Evolutionary conservation across 176 grass and related monocot genomes (phyloP), one percentile per base, ranked within the genome.

Genomic region (Triticum turgidum): DNA sequence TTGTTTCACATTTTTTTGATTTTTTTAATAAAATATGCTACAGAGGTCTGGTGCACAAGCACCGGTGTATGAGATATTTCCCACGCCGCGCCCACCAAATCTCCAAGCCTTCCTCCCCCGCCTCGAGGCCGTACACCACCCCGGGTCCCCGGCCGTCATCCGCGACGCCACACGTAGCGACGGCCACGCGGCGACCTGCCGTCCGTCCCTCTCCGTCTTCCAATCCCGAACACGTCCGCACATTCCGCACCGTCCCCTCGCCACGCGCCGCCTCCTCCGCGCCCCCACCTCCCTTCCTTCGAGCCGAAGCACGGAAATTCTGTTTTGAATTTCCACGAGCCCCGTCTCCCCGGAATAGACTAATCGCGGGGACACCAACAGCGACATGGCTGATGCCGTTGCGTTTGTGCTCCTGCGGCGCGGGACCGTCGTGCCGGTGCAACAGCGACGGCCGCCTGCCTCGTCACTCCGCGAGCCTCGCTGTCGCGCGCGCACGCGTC

Each of bases 181-280:
- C 14, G 39, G 7, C 11, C 65, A 34, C 12, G 11, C 63, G 27
- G 63, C 52, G 52, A 0, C 52, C 0, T 7, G 49, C 14, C 51
- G 1, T 54, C 51, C 62, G 29, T 18, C 29, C 15, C 7, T 9
- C 17, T 18, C 30, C 65, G 29, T 67, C 5, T 7, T 9, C 32
- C 20, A 35, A 35, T 4, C 18, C 9, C 12, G 45, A 14, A 65
- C 88, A 59, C 68, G 69, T 80, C 37, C 32, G 27, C 25, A 15
- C 49, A 51, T 17, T 2, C 51, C 51, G 51, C 51, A 18, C 1
- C 51, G 15, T 18, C 51, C 8, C 4, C 0, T 9, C 4, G 71
- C 80, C 87, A 88, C 87, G 74, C 81, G 87, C 45, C 87, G 66
- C 0, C 15, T 0, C 41, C 27, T 15, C 66, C 17, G 56, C 7